Conservation (phyloP, 208 protist genomes). For the Leishmania tropica region DNA sequence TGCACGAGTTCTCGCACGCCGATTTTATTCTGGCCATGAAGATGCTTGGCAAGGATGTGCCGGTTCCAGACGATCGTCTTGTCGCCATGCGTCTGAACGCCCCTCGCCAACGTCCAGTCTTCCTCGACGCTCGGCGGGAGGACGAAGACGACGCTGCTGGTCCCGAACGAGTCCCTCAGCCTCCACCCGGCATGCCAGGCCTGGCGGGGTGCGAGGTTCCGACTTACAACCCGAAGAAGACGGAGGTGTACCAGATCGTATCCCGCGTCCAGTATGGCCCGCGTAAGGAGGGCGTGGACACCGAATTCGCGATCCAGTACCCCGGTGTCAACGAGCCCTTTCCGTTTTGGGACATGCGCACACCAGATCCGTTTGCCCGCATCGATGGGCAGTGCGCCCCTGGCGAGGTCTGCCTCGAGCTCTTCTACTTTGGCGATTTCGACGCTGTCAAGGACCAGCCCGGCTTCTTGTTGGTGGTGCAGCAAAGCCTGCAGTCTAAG, state of each 20-base stretch:
- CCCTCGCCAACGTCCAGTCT: constrained; percentile 63
- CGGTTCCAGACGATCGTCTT: constrained; percentile 66
- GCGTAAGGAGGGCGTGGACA: constrained; percentile 62
- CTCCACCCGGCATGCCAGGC: constrained; percentile 48
- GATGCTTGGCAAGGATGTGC: constrained; percentile 74
- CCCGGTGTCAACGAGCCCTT: constrained; percentile 60
- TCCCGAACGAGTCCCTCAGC: constrained; percentile 9
- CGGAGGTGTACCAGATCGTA: constrained; percentile 62
- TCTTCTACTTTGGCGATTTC: constrained; percentile 86
- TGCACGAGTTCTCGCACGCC: constrained; percentile 82
- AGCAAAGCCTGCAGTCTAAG: constrained; percentile 47
- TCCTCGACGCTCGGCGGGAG: constrained; percentile 44
- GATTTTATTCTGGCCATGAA: constrained; percentile 81
- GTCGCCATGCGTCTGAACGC: constrained; percentile 59
- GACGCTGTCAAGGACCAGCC: constrained; percentile 44
- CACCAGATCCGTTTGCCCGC: constrained; percentile 39
- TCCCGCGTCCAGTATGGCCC: constrained; percentile 50
- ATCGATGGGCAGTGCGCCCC: constrained; percentile 33
- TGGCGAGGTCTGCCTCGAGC: constrained; percentile 74
- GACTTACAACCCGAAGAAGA: constrained; percentile 49
- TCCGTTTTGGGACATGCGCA: constrained; percentile 75
- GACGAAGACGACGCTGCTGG: background rate
- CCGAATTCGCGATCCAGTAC: constrained; percentile 53
- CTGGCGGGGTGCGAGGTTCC: constrained; percentile 11
- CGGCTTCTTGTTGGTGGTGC: constrained; percentile 48